These are phyloP conservation scores for Pseudogymnoascus sp. DNA, from an alignment of 2,329 filamentous ascomycete genomes.

Conservation along the genomic window DNA sequence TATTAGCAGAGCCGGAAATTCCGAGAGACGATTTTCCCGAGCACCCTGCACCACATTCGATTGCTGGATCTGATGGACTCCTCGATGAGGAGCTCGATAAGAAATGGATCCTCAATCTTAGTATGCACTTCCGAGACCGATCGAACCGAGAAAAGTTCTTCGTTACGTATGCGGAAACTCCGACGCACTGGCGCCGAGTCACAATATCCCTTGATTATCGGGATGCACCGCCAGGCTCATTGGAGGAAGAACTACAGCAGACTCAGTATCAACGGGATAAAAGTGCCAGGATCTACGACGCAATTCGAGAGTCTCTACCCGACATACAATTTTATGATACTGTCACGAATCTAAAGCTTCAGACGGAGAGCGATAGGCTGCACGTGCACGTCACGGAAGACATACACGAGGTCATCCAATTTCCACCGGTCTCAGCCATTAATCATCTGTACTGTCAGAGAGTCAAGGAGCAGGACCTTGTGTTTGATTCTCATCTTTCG, in stretches of 20 bases:
- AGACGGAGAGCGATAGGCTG: slow-evolving; percentile 78
- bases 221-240: slow-evolving; percentile 66
- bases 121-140: slow-evolving; percentile 94
- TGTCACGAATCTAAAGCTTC: slow-evolving; percentile 89
- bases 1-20: not conserved
- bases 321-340: slow-evolving; percentile 95
- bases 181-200: slow-evolving; percentile 74
- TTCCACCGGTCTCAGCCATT: slow-evolving; percentile 66
- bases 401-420: slow-evolving; percentile 77
- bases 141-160: slow-evolving; percentile 97
- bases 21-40: not conserved
- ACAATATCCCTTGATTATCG: slow-evolving; percentile 94
- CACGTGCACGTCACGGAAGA: slow-evolving; percentile 99
- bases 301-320: slow-evolving; percentile 82
- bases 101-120: slow-evolving; percentile 93
- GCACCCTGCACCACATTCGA: slow-evolving; percentile 9
- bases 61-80: slow-evolving; percentile 39
- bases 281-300: slow-evolving; percentile 85
- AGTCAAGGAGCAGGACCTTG: slow-evolving; percentile 66
- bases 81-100: slow-evolving; percentile 70
- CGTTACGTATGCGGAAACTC: slow-evolving; percentile 80
- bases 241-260: slow-evolving; percentile 74
- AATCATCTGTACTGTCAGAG: slow-evolving; percentile 61
- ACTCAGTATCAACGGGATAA: slow-evolving; percentile 86
- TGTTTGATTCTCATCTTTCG: slow-evolving; percentile 87